These are phyloP conservation scores for Porogramme epimiltina DNA, from an alignment of 1,284 basidiomycete genomes.

Conservation along the genomic window DNA sequence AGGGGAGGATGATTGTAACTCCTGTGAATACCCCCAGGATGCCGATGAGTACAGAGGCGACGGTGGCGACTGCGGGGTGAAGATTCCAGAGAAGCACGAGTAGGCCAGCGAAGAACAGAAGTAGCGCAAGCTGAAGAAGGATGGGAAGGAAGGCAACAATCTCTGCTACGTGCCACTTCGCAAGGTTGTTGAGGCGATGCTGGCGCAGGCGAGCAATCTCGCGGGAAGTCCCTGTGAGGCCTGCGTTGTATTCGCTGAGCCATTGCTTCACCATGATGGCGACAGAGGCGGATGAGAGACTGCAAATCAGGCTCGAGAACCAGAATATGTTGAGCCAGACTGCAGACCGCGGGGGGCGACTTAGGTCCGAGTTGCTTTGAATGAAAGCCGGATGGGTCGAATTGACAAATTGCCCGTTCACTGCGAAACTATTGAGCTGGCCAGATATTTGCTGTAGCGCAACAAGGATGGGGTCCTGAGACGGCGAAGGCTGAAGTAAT, in stretches of 20 bases:
- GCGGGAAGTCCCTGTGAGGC: background rate
- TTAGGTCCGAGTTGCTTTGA: too few species aligned
- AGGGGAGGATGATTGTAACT: conserved; percentile 5
- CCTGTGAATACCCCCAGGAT: background rate
- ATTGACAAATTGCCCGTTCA: background rate
- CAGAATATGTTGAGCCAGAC: conserved; percentile 17
- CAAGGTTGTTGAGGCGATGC: conserved; percentile 7
- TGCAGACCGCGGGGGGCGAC: background rate
- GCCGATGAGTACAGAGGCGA: background rate
- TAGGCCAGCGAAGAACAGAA: conserved; percentile 16
- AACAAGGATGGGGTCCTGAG: background rate
- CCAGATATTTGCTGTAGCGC: conserved; percentile 1
- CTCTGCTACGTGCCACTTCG: conserved; percentile 12
- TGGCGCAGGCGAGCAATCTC: conserved; percentile 12
- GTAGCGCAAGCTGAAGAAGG: conserved; percentile 15
- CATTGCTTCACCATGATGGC: conserved; percentile 22
- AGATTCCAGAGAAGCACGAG: conserved; percentile 14
- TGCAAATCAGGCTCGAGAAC: conserved; percentile 17
- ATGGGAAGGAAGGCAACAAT: conserved; percentile 13
- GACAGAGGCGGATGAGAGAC: conserved; percentile 13
- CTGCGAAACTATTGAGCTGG: conserved; percentile 1
- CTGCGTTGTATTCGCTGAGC: conserved; percentile 10
- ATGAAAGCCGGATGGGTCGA: background rate
- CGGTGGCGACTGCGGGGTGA: conserved; percentile 2
- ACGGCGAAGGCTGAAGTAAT: background rate